Evolutionary conservation across 305 asterid species (phyloP).

Genomic region (Ruellia speciosa): DNA sequence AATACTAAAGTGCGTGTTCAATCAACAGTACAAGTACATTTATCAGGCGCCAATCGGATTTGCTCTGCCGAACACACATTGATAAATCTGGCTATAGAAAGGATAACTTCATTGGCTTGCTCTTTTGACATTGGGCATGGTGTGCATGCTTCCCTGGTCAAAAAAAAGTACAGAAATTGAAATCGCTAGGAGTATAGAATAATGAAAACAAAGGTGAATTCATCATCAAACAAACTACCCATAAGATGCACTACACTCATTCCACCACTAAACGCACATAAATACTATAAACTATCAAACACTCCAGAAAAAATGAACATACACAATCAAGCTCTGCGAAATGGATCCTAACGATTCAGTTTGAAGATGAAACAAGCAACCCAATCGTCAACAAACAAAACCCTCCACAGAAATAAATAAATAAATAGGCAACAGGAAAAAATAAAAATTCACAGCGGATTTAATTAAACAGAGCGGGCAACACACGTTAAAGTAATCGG

Average conservation of each 20-base stretch:
- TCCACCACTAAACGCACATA: constrained; percentile 7
- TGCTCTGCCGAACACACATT: constrained; percentile 61
- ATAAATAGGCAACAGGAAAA: constrained; percentile 9
- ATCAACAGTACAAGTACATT: constrained; percentile 38
- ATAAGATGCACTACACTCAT: background rate
- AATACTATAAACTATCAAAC: constrained; percentile 8
- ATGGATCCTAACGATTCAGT: background rate
- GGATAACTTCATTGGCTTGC: constrained; percentile 42
- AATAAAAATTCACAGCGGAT: background rate
- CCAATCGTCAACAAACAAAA: background rate
- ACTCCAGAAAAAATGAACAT: background rate
- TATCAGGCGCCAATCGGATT: constrained; percentile 69
- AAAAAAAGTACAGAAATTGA: constrained; percentile 7
- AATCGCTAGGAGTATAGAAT: background rate
- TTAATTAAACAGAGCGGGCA: too few species aligned
- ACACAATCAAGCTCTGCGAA: background rate
- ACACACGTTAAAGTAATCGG: background rate
- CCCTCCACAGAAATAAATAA: background rate
- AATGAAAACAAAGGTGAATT: background rate
- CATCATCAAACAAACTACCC: background rate
- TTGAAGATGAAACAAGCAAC: constrained; percentile 2
- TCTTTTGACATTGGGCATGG: constrained; percentile 49
- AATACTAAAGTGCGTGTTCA: constrained; percentile 12
- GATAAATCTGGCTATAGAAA: constrained; percentile 57
- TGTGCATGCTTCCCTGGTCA: constrained; percentile 65